Evolutionary conservation across 2,329 filamentous ascomycete genomes (phyloP).

Genomic region (Ilyonectria mors-panacis): DNA sequence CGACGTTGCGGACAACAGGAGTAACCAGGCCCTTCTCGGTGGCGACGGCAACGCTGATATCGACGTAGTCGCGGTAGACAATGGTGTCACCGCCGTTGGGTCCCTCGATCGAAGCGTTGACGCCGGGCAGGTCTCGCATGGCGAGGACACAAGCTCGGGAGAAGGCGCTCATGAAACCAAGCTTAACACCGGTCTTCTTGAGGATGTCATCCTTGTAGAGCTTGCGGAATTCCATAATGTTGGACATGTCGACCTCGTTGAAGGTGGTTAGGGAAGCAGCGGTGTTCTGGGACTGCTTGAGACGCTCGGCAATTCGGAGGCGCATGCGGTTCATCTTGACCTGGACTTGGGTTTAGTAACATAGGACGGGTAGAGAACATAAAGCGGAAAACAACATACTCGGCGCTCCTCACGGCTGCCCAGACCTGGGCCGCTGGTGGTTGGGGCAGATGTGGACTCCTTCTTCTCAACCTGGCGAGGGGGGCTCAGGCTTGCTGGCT

Average conservation of each 20-base stretch:
- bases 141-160: conserved; percentile 90
- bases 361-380: not conserved
- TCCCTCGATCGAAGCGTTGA: conserved; percentile 98
- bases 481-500: conserved; percentile 44
- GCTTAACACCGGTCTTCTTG: conserved; percentile 96
- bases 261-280: conserved; percentile 97
- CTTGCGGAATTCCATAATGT: conserved; percentile 96
- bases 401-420: conserved; percentile 90
- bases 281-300: conserved; percentile 99
- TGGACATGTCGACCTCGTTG: conserved; percentile 99
- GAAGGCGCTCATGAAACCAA: conserved; percentile 99
- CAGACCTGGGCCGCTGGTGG: conserved; percentile 56
- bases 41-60: conserved; percentile 96
- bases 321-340: conserved; percentile 99
- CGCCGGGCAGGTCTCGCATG: conserved; percentile 93
- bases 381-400: conserved; percentile 65
- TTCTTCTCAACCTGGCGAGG: conserved; percentile 46
- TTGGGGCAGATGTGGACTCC: conserved; percentile 38
- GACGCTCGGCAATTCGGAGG: conserved; percentile 93
- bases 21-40: conserved; percentile 98
- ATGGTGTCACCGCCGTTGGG: conserved; percentile 96
- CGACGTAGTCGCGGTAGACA: conserved; percentile 97
- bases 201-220: conserved; percentile 96
- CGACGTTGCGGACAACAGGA: conserved; percentile 94
- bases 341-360: conserved; percentile 59